Conservation (phyloP, 2,329 filamentous ascomycete genomes). For the Trichoderma brevicompactum region DNA sequence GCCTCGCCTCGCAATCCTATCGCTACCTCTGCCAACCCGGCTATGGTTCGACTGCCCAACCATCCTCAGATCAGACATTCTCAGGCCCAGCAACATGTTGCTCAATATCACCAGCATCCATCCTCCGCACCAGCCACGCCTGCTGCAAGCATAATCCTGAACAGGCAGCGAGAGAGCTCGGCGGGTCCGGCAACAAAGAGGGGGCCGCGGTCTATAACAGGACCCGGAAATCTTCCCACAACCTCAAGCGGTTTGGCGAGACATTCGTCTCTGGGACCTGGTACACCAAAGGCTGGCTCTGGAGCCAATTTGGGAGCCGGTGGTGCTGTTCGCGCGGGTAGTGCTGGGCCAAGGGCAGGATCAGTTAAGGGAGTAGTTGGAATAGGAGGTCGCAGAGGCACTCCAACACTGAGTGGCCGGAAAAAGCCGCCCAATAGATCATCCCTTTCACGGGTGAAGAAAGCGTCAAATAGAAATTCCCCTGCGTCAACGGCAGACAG, state of each 20-base stretch:
- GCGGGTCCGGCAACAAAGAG: conserved; percentile 63
- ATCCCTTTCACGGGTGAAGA: conserved; percentile 66
- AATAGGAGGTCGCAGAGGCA: conserved; percentile 53
- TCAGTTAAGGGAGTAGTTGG: conserved; percentile 50
- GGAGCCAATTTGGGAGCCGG: conserved; percentile 37
- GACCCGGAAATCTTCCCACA: conserved; percentile 52
- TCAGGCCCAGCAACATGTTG: conserved; percentile 50
- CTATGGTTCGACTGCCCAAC: conserved; percentile 49
- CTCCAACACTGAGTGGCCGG: conserved; percentile 48
- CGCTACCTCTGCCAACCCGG: conserved; percentile 46
- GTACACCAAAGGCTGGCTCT: conserved; percentile 57
- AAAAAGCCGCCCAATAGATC: conserved; percentile 62
- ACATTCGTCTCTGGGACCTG: conserved; percentile 66
- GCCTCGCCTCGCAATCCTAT: conserved; percentile 37
- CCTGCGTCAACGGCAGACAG: conserved; percentile 67
- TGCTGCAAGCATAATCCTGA: conserved; percentile 63
- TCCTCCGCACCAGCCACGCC: conserved; percentile 64
- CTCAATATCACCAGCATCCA: conserved; percentile 43
- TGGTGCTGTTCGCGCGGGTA: conserved; percentile 56
- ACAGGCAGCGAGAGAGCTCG: conserved; percentile 62
- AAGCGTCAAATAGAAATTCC: conserved; percentile 61
- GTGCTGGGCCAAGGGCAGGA: conserved; percentile 60
- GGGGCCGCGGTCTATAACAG: conserved; percentile 53
- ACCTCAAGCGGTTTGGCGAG: conserved; percentile 64
- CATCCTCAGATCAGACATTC: conserved; percentile 54